These are phyloP conservation scores for Cylindrotheca closterium DNA, from an alignment of 108 stramenopile genomes.

Conservation along the genomic window DNA sequence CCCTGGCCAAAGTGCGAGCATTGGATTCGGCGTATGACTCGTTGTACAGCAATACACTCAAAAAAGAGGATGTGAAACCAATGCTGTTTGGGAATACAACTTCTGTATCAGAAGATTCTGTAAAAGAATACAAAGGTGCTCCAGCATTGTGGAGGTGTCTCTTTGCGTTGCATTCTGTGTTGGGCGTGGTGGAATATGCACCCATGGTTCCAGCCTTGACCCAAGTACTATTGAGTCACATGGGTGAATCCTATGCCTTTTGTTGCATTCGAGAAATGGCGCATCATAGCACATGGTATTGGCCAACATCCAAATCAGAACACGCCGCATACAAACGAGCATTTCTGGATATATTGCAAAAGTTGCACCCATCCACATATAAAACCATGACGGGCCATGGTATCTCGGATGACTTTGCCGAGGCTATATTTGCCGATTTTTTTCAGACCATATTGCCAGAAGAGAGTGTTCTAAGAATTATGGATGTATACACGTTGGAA, in stretches of 20 bases:
- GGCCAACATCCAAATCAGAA: slow-evolving; percentile 54
- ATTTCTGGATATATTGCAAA: slow-evolving; percentile 59
- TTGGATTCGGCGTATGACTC: slow-evolving; percentile 48
- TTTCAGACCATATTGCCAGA: slow-evolving; percentile 56
- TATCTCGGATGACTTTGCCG: slow-evolving; percentile 43
- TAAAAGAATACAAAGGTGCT: slow-evolving; percentile 19
- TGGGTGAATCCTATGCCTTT: slow-evolving; percentile 80
- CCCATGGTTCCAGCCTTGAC: slow-evolving; percentile 65
- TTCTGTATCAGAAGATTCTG: neutral
- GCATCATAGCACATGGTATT: slow-evolving; percentile 53
- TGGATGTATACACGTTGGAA: slow-evolving; percentile 83
- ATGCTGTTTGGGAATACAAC: slow-evolving; percentile 27
- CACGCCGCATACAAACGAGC: slow-evolving; percentile 61
- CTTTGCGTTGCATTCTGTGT: slow-evolving; percentile 46
- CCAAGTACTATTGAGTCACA: slow-evolving; percentile 38
- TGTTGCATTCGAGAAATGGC: slow-evolving; percentile 74
- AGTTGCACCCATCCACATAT: slow-evolving; percentile 53
- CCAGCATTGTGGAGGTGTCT: slow-evolving; percentile 47
- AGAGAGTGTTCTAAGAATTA: slow-evolving; percentile 51
- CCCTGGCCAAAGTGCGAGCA: slow-evolving; percentile 41
- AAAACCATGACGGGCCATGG: slow-evolving; percentile 52
- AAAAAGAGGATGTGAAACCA: slow-evolving; percentile 15
- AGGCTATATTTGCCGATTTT: slow-evolving; percentile 71
- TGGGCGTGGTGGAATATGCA: slow-evolving; percentile 64
- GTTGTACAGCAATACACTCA: neutral